Base-by-base conservation (phyloP, 495 filamentous ascomycete species). In the Penicillium malachiteum region DNA sequence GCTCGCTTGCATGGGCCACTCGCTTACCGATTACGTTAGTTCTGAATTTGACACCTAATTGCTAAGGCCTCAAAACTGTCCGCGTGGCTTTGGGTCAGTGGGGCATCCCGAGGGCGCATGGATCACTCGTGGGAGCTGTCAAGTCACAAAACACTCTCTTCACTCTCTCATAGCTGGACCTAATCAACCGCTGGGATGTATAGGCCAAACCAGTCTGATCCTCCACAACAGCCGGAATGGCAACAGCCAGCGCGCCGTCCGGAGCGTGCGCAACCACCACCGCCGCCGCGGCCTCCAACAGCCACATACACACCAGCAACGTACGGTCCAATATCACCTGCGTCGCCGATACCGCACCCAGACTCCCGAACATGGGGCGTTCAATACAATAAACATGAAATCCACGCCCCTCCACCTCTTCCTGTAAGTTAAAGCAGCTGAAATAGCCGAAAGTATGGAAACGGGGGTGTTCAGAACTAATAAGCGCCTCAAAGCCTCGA, bases 321-420 rank as follows among this genome's bases (percentile, higher is more conserved):
- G 7, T 79, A 77, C 62, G 71, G 72, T 6, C 66, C 66, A 32
- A 75, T 73, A 38, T 71, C 73, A n/a, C 48, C 49, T 21, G 43
- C 31, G 30, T 46, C 43, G 26, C 68, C 67, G 10, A 58, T 54
- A 14, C 58, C 68, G 11, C 51, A 55, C n/a, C 45, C 64, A 16
- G 70, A 75, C 50, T 75, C 71, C 5, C 70, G 72, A 18, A 62
- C 61, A 1, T 77, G 76, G 78, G 77, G 75, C 12, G 77, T 76
- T 40, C 74, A 72, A 21, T 76, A 74, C 55, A 77, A 78, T 44
- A 71, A 74, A 37, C 57, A 64, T 50, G 60, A 64, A 13, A 63
- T 57, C 5, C 61, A 71, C 26, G 60, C 65, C 12, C 71, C 75
- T 42, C 78, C 77, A 45, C 74, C 78, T 13, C 65, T 82, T 37